A percentile compares a stretch with the other conserved stretches of the same genome.
These are phyloP conservation scores for Daphne laureola DNA, from an alignment of 441 rosid species.

Conservation along the genomic window DNA sequence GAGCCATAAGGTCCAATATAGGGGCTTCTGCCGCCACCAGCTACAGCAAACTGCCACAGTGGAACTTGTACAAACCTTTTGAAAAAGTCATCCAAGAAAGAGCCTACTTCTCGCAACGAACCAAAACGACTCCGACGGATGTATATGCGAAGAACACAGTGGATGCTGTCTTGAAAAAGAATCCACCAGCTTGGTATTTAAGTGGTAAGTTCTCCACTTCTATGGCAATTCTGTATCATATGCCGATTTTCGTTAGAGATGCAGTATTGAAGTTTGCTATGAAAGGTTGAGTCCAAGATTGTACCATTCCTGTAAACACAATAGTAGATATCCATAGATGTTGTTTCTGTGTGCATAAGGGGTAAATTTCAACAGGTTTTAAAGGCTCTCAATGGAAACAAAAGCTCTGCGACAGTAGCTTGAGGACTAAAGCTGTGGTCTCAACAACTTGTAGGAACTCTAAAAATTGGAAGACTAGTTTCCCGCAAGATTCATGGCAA, in stretches of 20 bases:
- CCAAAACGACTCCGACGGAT: slow-evolving; percentile 51
- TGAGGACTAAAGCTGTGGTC: no score
- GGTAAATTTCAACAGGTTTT: no score
- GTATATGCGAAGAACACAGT: slow-evolving; percentile 66
- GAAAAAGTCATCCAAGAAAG: slow-evolving; percentile 54
- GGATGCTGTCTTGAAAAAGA: slow-evolving; percentile 44
- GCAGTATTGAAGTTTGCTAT: slow-evolving; percentile 31
- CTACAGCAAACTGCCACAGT: slow-evolving; percentile 60
- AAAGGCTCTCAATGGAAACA: no score
- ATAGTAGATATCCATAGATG: no score
- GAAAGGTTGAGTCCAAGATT: slow-evolving; percentile 21
- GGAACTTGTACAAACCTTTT: slow-evolving; percentile 65
- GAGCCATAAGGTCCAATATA: slow-evolving; percentile 72
- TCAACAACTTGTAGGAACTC: no score
- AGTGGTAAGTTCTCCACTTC: slow-evolving; percentile 45
- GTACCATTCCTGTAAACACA: no score
- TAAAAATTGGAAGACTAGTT: no score
- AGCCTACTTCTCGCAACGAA: slow-evolving; percentile 48
- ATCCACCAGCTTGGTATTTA: slow-evolving; percentile 74
- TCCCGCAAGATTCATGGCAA: no score
- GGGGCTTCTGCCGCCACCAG: slow-evolving; percentile 48
- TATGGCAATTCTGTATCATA: slow-evolving; percentile 42
- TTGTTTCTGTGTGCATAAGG: no score
- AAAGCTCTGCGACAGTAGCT: no score
- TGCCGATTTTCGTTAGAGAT: slow-evolving; percentile 53